Evolutionary conservation across 345 rosid species (phyloP).

Genomic region (Hibiscus tridactylites): DNA sequence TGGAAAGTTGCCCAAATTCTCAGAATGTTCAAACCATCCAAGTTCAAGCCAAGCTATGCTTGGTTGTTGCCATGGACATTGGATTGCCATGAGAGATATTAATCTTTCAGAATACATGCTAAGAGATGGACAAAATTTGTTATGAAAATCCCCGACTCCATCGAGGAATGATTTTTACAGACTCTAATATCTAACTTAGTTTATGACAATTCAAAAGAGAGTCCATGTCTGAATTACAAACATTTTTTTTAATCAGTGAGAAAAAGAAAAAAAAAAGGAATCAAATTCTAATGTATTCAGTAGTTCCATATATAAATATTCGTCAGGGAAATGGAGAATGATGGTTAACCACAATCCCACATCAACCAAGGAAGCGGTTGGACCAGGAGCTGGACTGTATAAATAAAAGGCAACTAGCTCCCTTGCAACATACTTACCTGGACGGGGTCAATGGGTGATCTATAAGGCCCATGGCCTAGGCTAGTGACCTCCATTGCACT

Average conservation of each 20-base stretch:
- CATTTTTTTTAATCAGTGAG: not conserved
- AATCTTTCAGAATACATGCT: too few species aligned
- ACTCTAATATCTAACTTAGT: not conserved
- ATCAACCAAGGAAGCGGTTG: not conserved
- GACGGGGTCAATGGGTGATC: constrained; percentile 7
- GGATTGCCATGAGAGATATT: too few species aligned
- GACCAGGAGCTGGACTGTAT: not conserved
- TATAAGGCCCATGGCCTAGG: not conserved
- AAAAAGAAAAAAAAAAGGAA: not conserved
- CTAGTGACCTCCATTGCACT: not conserved
- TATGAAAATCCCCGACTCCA: not conserved
- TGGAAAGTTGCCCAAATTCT: not conserved
- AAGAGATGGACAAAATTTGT: not conserved
- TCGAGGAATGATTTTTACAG: not conserved
- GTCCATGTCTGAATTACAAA: not conserved
- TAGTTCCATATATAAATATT: not conserved
- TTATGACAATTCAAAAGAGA: not conserved
- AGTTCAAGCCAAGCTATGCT: not conserved
- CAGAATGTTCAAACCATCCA: not conserved
- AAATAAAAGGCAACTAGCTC: not conserved
- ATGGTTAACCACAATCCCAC: not conserved
- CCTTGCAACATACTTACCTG: not conserved
- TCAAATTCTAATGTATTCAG: not conserved
- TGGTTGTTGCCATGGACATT: too few species aligned
- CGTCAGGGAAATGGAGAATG: too few species aligned